A percentile compares a stretch with the other conserved stretches of the same genome.
Evolutionary conservation across 352 stramenopile genomes (phyloP).

Genomic region (Phytophthora megakarya): DNA sequence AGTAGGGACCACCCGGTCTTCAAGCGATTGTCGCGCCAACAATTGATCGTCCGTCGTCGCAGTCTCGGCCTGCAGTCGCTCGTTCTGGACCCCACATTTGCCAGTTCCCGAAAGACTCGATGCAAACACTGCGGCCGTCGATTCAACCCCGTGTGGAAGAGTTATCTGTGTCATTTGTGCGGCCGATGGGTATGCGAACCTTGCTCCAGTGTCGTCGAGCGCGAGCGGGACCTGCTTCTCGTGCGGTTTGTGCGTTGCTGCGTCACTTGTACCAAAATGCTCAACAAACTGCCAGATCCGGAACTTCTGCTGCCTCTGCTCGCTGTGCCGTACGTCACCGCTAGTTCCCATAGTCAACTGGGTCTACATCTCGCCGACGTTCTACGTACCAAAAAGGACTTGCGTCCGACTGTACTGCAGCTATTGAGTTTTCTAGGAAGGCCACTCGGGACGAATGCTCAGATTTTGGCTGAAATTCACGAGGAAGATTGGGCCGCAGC

Average conservation of each 20-base stretch:
- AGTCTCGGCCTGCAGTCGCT: slow-evolving; percentile 60
- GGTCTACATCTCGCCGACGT: slow-evolving; percentile 51
- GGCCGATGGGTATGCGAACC: slow-evolving; percentile 53
- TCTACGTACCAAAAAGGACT: slow-evolving; percentile 37
- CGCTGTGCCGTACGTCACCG: slow-evolving; percentile 30
- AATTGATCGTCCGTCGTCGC: slow-evolving; percentile 51
- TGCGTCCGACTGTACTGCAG: slow-evolving; percentile 39
- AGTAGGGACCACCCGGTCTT: slow-evolving; percentile 59
- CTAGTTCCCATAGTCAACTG: slow-evolving; percentile 47
- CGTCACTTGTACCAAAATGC: slow-evolving; percentile 43
- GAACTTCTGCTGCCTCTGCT: slow-evolving; percentile 40
- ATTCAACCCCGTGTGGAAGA: slow-evolving; percentile 58
- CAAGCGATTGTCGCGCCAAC: slow-evolving; percentile 54
- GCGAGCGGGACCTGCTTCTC: slow-evolving; percentile 48
- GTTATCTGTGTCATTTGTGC: slow-evolving; percentile 57
- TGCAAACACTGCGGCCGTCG: slow-evolving; percentile 53
- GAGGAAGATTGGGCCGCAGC: slow-evolving; percentile 47
- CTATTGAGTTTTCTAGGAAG: slow-evolving; percentile 43
- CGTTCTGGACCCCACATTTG: slow-evolving; percentile 25
- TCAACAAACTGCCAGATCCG: slow-evolving; percentile 59
- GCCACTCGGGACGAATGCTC: slow-evolving; percentile 25
- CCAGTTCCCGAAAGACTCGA: slow-evolving; percentile 25
- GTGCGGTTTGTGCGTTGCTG: slow-evolving; percentile 60
- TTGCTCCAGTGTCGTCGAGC: slow-evolving; percentile 61
- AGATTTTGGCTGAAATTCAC: slow-evolving; percentile 41